Evolutionary conservation across 345 rosid genomes (phyloP), one percentile per base, ranked within the genome.

Genomic region (Bruguiera sexangula): DNA sequence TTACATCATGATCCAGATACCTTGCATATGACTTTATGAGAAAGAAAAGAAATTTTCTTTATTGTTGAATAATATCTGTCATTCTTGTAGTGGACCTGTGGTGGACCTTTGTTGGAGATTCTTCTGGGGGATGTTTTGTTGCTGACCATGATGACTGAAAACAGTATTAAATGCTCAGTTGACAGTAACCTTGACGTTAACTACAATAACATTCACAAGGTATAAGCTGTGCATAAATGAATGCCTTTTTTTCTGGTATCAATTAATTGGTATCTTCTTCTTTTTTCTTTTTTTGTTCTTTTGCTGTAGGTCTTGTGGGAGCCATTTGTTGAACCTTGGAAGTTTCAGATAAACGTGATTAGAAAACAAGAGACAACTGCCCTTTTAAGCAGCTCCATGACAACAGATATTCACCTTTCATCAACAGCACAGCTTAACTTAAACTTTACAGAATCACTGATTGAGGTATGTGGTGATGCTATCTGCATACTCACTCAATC

Each of bases 311-410:
- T 93, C 62, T 76, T 82, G 63, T 89, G 94, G 97, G 96, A 93
- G 85, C 94, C 97, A 69, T 89, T 93, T 79, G 71, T 91, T 8
- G 97, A 93, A 85, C 96, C 94, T 46, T 93, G 98, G 97, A 84
- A 76, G 61, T 88, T 93, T 80, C 84, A 86, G 69, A 66, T 89
- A 26, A 72, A 74, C 60, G 31, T 89, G 66, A 79, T 71, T 36
- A 76, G 82, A 76, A 86, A 81, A 75, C 72, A 76, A 52, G 89
- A 84, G 81, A 71, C 67, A 50, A 91, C 79, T 69, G 69, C 87
- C 74, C 82, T 91, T 69, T 69, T 86, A 55, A 83, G 80, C 77
- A 75, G 79, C 70, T 78, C 87, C 64, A 59, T 83, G 21, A 61
- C 80, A 53, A 89, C 94, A 32, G 90, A 91, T 74, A 73, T 91